Percentiles rank a stretch among this genome's conserved stretches.
Conservation (phyloP, 495 filamentous ascomycete species). For the Penicillium taxi region DNA sequence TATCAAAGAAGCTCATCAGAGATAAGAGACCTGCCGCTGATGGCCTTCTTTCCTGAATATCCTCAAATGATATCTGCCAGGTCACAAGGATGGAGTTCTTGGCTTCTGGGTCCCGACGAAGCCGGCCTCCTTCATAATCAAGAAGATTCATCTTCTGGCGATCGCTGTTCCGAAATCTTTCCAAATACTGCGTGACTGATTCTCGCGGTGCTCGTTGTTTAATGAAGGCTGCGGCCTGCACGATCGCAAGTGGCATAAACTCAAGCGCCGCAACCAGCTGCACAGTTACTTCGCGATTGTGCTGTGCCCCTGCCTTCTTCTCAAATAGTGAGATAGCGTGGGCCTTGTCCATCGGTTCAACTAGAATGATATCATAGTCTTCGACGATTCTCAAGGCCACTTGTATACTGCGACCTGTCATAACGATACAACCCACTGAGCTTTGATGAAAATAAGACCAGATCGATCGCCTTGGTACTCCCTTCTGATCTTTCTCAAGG, state of each 20-base stretch:
- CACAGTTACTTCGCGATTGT: conserved; percentile 8
- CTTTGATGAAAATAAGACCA: conserved; percentile 3
- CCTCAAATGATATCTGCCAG: conserved; percentile 44
- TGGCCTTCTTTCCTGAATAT: conserved; percentile 22
- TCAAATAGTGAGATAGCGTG: conserved; percentile 34
- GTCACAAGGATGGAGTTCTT: conserved; percentile 39
- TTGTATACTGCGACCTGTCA: conserved; percentile 29
- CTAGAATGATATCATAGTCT: conserved; percentile 26
- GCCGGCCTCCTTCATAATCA: conserved; percentile 19
- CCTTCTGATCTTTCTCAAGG: conserved; percentile 13
- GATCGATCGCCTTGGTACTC: neutral
- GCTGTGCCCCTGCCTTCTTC: conserved; percentile 24
- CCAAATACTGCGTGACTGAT: conserved; percentile 22
- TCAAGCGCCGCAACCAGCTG: conserved; percentile 30
- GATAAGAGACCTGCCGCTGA: conserved; percentile 23
- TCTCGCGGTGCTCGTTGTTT: conserved; percentile 5
- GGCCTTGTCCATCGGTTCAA: conserved; percentile 27
- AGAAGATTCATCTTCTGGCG: conserved; percentile 29
- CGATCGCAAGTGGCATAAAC: conserved; percentile 31
- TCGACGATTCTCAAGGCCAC: conserved; percentile 22
- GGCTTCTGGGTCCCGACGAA: conserved; percentile 32
- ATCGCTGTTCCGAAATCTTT: conserved; percentile 30
- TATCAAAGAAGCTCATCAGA: conserved; percentile 26
- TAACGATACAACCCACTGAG: conserved; percentile 13
- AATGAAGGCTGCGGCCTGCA: conserved; percentile 42